Evolutionary conservation across 495 filamentous ascomycete species (phyloP).

Genomic region (Penicillium manginii): DNA sequence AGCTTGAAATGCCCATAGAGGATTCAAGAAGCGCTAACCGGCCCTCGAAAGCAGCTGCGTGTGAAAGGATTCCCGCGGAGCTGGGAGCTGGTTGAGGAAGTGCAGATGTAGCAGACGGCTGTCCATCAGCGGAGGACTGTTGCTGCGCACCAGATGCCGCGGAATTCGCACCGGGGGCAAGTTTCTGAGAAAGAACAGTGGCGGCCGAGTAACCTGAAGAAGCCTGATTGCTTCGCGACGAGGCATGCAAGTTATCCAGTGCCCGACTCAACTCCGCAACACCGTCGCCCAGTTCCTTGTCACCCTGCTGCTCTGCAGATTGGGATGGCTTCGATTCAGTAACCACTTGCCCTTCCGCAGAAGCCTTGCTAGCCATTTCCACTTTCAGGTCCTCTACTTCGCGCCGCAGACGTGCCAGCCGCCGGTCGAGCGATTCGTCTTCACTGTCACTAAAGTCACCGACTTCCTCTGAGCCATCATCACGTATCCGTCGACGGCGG

Average conservation of each 20-base stretch:
- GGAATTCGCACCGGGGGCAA: constrained; percentile 21
- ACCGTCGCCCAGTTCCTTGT: constrained; percentile 45
- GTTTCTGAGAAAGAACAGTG: constrained; percentile 38
- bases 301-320: constrained; percentile 27
- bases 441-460: constrained; percentile 71
- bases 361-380: constrained; percentile 51
- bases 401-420: constrained; percentile 74
- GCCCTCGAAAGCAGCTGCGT: constrained; percentile 85
- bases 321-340: neutral
- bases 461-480: constrained; percentile 58
- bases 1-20: constrained; percentile 74
- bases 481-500: constrained; percentile 57
- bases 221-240: constrained; percentile 34
- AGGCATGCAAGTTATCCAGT: constrained; percentile 58
- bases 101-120: constrained; percentile 10
- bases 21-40: constrained; percentile 79
- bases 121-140: constrained; percentile 10
- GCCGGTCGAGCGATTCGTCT: constrained; percentile 71
- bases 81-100: constrained; percentile 25
- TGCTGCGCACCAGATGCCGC: constrained; percentile 9
- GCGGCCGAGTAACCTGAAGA: constrained; percentile 41
- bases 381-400: constrained; percentile 80
- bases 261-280: constrained; percentile 65
- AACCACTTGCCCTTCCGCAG: constrained; percentile 16
- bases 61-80: constrained; percentile 66